phyloP scores from a whole-genome alignment of 345 rosid species.

The Psidium friedrichsthalianum region DNA sequence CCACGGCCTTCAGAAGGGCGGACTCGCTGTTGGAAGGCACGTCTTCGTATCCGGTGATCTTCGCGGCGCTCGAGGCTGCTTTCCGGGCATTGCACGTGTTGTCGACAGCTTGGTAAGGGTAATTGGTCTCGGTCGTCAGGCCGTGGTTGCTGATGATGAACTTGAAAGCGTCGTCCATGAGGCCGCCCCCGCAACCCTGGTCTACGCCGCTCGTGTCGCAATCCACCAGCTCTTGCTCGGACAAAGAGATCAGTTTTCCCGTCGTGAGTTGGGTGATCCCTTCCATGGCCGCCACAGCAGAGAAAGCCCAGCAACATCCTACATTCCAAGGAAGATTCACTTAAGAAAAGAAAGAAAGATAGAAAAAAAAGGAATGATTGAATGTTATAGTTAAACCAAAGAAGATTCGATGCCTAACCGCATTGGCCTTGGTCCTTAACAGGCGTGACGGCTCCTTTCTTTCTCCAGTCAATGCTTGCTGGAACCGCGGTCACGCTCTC shows the following conservation, averaged over 20 bases:
- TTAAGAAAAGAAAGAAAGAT: background rate
- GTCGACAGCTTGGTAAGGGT: conserved; percentile 4
- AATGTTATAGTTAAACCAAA: background rate
- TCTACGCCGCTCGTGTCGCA: background rate
- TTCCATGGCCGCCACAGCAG: conserved; percentile 6
- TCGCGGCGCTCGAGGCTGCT: background rate
- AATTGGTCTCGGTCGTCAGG: background rate
- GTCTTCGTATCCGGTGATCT: background rate
- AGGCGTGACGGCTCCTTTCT: background rate
- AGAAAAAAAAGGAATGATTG: background rate
- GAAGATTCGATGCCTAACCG: background rate
- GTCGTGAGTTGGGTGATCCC: conserved; percentile 5
- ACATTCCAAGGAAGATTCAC: background rate
- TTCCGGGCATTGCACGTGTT: background rate
- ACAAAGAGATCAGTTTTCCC: background rate
- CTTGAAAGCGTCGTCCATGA: conserved; percentile 4
- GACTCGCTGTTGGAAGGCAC: background rate
- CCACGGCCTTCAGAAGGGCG: background rate
- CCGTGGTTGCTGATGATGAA: conserved; percentile 3
- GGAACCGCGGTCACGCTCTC: background rate
- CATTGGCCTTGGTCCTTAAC: conserved; percentile 4
- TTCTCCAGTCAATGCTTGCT: conserved; percentile 1
- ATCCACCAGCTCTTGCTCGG: conserved; percentile 10
- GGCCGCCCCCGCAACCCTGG: conserved; percentile 6
- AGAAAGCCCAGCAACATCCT: conserved; percentile 10